A percentile compares a stretch with the other conserved stretches of the same genome.
These are phyloP conservation scores for Melanogaster broomeanus DNA, from an alignment of 768 basidiomycete genomes.

Conservation along the genomic window DNA sequence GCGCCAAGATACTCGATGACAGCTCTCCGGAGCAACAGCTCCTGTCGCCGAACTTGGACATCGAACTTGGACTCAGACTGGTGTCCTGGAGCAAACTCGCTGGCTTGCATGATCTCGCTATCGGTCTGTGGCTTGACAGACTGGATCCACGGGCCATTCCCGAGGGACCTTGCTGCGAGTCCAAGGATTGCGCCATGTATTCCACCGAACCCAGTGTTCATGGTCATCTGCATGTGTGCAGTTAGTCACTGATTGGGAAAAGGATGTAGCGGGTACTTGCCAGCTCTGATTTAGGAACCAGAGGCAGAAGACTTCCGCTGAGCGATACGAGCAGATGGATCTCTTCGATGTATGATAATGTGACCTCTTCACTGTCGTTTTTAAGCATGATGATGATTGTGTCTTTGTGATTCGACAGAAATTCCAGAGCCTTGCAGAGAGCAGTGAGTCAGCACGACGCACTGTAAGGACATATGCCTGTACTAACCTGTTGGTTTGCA, in stretches of 20 bases:
- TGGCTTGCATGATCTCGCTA: conserved; percentile 57
- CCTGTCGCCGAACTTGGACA: conserved; percentile 52
- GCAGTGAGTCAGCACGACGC: not conserved
- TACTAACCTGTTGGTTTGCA: conserved; percentile 65
- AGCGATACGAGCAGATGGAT: conserved; percentile 77
- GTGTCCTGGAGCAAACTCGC: conserved; percentile 54
- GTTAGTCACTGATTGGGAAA: conserved; percentile 3
- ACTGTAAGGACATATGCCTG: not conserved
- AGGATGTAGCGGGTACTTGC: conserved; percentile 43
- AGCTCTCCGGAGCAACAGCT: conserved; percentile 59
- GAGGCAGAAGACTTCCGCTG: conserved; percentile 64
- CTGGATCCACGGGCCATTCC: conserved; percentile 56
- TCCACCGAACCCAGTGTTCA: conserved; percentile 79
- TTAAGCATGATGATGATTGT: conserved; percentile 83
- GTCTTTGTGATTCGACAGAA: conserved; percentile 80
- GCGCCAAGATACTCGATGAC: conserved; percentile 68
- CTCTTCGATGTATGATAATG: conserved; percentile 73
- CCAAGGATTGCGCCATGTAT: conserved; percentile 79
- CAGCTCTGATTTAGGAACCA: conserved; percentile 76
- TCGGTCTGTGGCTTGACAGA: conserved; percentile 66
- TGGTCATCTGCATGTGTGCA: conserved; percentile 42
- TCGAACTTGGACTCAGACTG: conserved; percentile 61
- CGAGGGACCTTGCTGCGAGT: conserved; percentile 72
- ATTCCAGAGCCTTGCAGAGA: conserved; percentile 64
- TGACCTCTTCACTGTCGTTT: conserved; percentile 63